Evolutionary conservation across 176 grass and related monocot species (phyloP).

Genomic region (Hordeum marinum): DNA sequence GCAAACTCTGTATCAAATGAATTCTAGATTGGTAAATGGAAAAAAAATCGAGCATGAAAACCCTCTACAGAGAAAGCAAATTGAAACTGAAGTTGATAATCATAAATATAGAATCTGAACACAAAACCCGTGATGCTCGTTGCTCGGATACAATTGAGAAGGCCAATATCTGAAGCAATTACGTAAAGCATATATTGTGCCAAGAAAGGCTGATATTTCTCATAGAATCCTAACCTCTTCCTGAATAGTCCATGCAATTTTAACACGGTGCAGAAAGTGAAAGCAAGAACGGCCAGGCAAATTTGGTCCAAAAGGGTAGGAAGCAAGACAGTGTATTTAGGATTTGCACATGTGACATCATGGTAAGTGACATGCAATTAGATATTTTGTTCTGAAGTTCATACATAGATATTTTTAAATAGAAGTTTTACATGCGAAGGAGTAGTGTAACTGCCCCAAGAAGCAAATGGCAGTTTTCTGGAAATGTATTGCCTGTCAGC

Average conservation of each 20-base stretch:
- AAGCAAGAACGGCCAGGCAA: not conserved
- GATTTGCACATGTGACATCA: not conserved
- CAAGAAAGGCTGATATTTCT: not conserved
- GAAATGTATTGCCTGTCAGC: not conserved
- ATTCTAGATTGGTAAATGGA: not conserved
- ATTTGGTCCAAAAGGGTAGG: not conserved
- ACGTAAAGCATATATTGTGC: not conserved
- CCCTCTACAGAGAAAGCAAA: not conserved
- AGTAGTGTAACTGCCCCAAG: not conserved
- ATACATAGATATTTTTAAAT: not conserved
- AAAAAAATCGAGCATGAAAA: constrained; percentile 1
- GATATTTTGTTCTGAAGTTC: not conserved
- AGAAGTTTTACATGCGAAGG: not conserved
- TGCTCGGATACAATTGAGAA: not conserved
- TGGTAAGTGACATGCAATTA: not conserved
- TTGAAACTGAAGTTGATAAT: not conserved
- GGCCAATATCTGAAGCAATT: not conserved
- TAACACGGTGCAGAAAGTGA: not conserved
- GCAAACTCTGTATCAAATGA: not conserved
- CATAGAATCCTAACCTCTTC: not conserved
- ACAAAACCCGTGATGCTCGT: not conserved
- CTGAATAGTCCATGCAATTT: not conserved
- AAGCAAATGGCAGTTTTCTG: not conserved
- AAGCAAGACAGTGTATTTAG: not conserved
- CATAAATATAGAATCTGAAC: not conserved